These are phyloP conservation scores for Sphaerulina populicola DNA, from an alignment of 2,329 filamentous ascomycete genomes.

Conservation along the genomic window DNA sequence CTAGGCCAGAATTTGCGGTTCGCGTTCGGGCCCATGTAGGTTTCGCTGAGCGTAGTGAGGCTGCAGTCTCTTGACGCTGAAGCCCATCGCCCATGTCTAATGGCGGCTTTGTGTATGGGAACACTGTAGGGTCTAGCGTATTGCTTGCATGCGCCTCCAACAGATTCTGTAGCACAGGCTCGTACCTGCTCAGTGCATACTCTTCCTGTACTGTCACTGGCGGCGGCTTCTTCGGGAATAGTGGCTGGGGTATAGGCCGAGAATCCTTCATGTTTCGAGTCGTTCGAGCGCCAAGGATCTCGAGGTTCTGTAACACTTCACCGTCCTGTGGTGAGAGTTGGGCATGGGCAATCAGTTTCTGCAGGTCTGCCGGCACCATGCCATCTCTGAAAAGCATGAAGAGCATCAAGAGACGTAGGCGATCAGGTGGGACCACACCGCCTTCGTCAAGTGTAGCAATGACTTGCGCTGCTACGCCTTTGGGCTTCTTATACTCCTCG, in stretches of 20 bases:
- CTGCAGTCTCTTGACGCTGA: constrained; percentile 39
- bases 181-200: constrained; percentile 77
- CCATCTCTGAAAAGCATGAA: constrained; percentile 83
- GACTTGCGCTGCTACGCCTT: constrained; percentile 76
- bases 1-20: constrained; percentile 48
- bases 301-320: constrained; percentile 66
- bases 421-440: constrained; percentile 60
- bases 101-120: constrained; percentile 47
- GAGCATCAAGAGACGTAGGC: constrained; percentile 74
- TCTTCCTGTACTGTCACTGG: constrained; percentile 58
- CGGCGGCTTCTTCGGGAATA: constrained; percentile 62
- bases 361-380: constrained; percentile 72
- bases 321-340: constrained; percentile 65
- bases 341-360: constrained; percentile 75
- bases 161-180: constrained; percentile 72
- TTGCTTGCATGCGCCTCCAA: constrained; percentile 57
- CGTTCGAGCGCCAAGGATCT: constrained; percentile 69
- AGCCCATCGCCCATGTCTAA: constrained; percentile 55
- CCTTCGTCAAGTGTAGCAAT: constrained; percentile 84
- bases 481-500: constrained; percentile 84
- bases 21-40: constrained; percentile 90
- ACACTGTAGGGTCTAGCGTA: constrained; percentile 38
- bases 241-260: constrained; percentile 53
- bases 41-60: constrained; percentile 81
- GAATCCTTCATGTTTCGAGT: constrained; percentile 69